Evolutionary conservation across 1,139 yeast genomes (phyloP).

Genomic region (Nakaseomyces uthaithaninus): DNA sequence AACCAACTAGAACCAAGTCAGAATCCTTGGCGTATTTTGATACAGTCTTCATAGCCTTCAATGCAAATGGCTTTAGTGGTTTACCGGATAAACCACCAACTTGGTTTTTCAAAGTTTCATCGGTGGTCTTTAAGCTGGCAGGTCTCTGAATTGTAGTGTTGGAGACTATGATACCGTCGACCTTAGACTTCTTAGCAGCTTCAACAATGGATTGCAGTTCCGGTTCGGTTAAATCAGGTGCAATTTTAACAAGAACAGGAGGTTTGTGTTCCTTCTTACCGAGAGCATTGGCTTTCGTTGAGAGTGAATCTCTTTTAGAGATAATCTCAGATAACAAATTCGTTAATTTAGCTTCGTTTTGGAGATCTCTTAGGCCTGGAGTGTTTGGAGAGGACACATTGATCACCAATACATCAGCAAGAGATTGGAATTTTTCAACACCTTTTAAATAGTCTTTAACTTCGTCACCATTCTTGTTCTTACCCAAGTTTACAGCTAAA

Average conservation of each 20-base stretch:
- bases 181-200: constrained; percentile 65
- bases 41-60: constrained; percentile 60
- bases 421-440: constrained; percentile 68
- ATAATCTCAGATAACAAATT: constrained; percentile 59
- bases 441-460: constrained; percentile 79
- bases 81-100: constrained; percentile 88
- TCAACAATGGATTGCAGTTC: constrained; percentile 79
- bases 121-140: constrained; percentile 42
- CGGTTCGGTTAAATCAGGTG: constrained; percentile 80
- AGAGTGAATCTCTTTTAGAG: constrained; percentile 44
- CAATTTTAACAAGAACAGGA: constrained; percentile 82
- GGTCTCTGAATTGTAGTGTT: constrained; percentile 89
- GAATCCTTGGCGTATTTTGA: constrained; percentile 66
- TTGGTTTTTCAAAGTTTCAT: constrained; percentile 41
- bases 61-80: constrained; percentile 77
- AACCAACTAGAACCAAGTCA: constrained; percentile 70
- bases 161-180: constrained; percentile 88
- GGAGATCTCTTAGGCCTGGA: constrained; percentile 86
- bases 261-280: constrained; percentile 35
- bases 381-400: constrained; percentile 97
- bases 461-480: constrained; percentile 87
- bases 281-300: constrained; percentile 35
- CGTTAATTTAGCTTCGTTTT: constrained; percentile 65
- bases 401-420: constrained; percentile 81
- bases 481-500: constrained; percentile 80